Percentiles rank a stretch among this genome's conserved stretches.
Evolutionary conservation across 495 filamentous ascomycete genomes (phyloP).

Genomic region (Penicillium roqueforti): DNA sequence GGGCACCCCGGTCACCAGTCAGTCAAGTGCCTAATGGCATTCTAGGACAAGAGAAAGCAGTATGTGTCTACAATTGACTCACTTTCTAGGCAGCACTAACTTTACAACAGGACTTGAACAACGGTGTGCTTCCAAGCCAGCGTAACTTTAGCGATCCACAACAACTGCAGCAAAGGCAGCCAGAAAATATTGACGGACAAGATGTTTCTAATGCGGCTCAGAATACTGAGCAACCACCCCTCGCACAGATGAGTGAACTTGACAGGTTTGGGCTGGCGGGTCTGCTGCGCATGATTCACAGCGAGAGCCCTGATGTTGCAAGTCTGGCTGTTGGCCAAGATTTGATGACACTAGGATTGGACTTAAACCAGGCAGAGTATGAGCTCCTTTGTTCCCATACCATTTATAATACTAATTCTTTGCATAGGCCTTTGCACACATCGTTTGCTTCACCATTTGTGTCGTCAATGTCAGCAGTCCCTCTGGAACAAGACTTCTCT

Average conservation of each 20-base stretch:
- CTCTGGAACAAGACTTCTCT: slow-evolving; percentile 71
- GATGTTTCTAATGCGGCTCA: slow-evolving; percentile 35
- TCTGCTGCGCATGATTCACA: slow-evolving; percentile 71
- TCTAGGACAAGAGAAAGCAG: slow-evolving; percentile 43
- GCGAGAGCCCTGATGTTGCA: slow-evolving; percentile 70
- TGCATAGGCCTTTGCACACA: slow-evolving; percentile 54
- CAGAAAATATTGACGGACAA: slow-evolving; percentile 38
- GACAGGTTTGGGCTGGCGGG: slow-evolving; percentile 82
- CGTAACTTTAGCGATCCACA: slow-evolving; percentile 34
- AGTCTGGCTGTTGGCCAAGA: slow-evolving; percentile 75
- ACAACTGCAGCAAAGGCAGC: slow-evolving; percentile 36
- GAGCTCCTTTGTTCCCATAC: slow-evolving; percentile 24
- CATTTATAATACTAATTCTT: slow-evolving; percentile 18
- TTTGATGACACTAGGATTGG: slow-evolving; percentile 68
- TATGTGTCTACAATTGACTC: slow-evolving; percentile 4
- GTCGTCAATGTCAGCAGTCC: slow-evolving; percentile 57
- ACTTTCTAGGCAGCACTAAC: slow-evolving; percentile 3
- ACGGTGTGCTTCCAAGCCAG: slow-evolving; percentile 30
- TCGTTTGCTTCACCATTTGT: slow-evolving; percentile 69
- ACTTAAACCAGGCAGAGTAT: slow-evolving; percentile 76
- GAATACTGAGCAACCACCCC: slow-evolving; percentile 51
- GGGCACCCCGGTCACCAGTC: slow-evolving; percentile 41
- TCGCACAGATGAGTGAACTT: slow-evolving; percentile 70
- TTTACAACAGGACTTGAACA: slow-evolving; percentile 30
- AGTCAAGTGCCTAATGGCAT: slow-evolving; percentile 40